Percentiles rank a stretch among this genome's conserved stretches.
These are phyloP conservation scores for Mikania micrantha DNA, from an alignment of 129 eudicot species.

Conservation along the genomic window DNA sequence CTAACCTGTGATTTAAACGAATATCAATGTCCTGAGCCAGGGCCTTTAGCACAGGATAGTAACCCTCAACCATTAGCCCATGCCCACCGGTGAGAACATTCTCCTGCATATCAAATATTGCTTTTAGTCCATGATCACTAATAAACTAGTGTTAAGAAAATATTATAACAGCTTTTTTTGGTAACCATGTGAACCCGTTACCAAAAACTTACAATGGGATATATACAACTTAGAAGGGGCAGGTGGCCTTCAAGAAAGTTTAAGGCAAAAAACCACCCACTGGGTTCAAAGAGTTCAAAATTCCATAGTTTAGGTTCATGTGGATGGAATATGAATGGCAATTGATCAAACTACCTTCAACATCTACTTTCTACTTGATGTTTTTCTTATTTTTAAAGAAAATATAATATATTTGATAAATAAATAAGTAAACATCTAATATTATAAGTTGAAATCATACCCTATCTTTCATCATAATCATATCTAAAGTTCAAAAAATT, in stretches of 20 bases:
- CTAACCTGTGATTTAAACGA: conserved; percentile 84
- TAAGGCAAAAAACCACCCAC: background rate
- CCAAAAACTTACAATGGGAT: no score
- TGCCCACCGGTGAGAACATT: conserved; percentile 93
- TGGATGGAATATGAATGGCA: background rate
- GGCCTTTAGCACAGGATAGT: conserved; percentile 74
- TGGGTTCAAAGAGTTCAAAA: background rate
- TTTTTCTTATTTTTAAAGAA: no score
- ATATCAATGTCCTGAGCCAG: conserved; percentile 75
- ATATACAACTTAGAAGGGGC: no score
- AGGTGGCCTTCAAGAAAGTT: no score
- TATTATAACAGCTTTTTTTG: background rate
- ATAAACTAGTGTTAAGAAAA: background rate
- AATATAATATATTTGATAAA: background rate
- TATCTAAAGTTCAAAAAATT: background rate
- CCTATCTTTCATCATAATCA: background rate
- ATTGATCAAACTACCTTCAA: background rate
- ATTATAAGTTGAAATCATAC: background rate
- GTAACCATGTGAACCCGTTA: no score
- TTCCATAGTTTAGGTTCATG: no score
- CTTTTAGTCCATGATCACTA: conserved; percentile 15
- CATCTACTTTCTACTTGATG: background rate
- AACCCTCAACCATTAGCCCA: conserved; percentile 92
- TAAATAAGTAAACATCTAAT: background rate
- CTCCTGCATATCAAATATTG: conserved; percentile 51